Base-by-base conservation (phyloP, 805 yeast species). In the Ascoidea tarda region DNA sequence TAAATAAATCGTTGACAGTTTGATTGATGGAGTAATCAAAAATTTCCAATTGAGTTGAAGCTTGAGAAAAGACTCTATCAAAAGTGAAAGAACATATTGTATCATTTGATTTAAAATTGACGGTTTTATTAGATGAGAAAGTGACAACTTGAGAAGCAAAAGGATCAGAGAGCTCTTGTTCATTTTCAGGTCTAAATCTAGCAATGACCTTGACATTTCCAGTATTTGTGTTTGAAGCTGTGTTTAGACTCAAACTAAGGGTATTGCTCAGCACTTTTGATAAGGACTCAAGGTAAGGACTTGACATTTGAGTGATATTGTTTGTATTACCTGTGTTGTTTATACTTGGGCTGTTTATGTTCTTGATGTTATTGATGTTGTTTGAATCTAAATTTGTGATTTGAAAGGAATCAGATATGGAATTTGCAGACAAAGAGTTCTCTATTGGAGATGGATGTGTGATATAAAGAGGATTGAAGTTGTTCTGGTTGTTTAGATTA, bases 1-100 rank as follows among this genome's bases (percentile, higher is more conserved):
- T 71, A 53, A 84, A 73, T 33, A 87, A 71, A 56, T 84, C 91
- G 47, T 78, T 80, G 4, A 87, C 82, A 0, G 87, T 81, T 46
- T 78, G 78, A 46, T 68, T 62, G 5, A 84, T 75, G 0, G 86
- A 75, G 59, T 73, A 77, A 10, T 78, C 71, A 60, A 82, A 84
- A 5, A 86, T 69, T 5, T 78, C 79, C 2, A 61, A 60, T 62
- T 87, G 96, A 1, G 75, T 57, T 2, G 82, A 56, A 1, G 62
- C 60, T 1, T 73, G 69, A 5, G 66, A 72, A 59, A 87, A 87
- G 0, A 84, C 82, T 33, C 77, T 66, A 62, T 87, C 95, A 63
- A 77, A 87, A 0, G 81, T 74, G 59, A 80, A 87, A 6, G 55
- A 46, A 53, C 53, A 59, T 53, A 55, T 59, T 55, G 57, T 33